A percentile compares a stretch with the other conserved stretches of the same genome.
phyloP scores from a whole-genome alignment of 441 rosid species.

The Manihot esculenta region DNA sequence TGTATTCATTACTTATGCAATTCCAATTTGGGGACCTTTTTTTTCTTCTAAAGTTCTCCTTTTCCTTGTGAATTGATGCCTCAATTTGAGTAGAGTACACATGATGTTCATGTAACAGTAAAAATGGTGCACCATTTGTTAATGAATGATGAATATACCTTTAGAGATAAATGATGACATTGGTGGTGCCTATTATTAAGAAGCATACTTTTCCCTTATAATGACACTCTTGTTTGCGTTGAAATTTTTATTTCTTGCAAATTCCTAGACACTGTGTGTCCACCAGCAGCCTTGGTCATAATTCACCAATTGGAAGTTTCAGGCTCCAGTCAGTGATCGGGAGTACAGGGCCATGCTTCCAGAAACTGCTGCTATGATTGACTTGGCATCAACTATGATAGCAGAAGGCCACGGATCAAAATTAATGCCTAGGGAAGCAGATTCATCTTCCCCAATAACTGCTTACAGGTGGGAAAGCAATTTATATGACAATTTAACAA shows the following conservation, averaged over 20 bases:
- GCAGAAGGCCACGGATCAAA: conserved; percentile 78
- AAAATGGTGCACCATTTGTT: conserved; percentile 1
- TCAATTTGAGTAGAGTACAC: background rate
- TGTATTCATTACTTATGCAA: background rate
- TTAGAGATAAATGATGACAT: background rate
- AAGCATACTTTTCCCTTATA: background rate
- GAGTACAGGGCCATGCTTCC: conserved; percentile 92
- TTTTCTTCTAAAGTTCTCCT: background rate
- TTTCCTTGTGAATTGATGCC: background rate
- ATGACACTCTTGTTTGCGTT: conserved; percentile 11
- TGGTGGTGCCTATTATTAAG: background rate
- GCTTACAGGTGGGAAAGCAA: conserved; percentile 60
- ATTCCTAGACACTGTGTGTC: conserved; percentile 17
- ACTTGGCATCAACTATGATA: conserved; percentile 86
- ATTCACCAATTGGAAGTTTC: conserved; percentile 37
- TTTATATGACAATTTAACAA: background rate
- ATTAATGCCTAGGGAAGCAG: conserved; percentile 89
- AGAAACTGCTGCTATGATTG: conserved; percentile 86
- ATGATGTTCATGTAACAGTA: background rate
- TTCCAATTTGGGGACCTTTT: background rate
- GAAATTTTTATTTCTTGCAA: conserved; percentile 17
- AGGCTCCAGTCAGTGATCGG: conserved; percentile 97
- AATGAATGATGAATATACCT: background rate
- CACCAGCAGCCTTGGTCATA: conserved; percentile 25
- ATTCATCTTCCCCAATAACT: conserved; percentile 74